Percentiles rank a stretch among this genome's conserved stretches.
These are phyloP conservation scores for Suillus discolor DNA, from an alignment of 768 basidiomycete species.

Conservation along the genomic window DNA sequence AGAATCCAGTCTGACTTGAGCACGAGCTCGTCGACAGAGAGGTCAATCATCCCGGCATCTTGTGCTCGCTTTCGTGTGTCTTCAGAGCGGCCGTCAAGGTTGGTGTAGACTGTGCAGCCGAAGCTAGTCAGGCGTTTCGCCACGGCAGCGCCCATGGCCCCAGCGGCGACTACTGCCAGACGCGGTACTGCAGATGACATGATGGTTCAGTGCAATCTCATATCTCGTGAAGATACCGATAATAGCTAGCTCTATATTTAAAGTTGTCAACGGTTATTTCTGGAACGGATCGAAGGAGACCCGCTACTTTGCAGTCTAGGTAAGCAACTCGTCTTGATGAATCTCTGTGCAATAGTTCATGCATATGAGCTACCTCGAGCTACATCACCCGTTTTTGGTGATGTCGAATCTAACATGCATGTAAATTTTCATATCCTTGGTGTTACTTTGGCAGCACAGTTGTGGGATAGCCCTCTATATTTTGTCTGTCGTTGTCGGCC, in stretches of 20 bases:
- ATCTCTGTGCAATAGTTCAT: not conserved
- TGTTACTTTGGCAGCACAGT: not conserved
- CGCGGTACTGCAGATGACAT: conserved; percentile 25
- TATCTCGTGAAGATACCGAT: not conserved
- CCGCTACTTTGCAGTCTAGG: not conserved
- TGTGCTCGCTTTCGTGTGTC: conserved; percentile 49
- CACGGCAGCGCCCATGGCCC: conserved; percentile 63
- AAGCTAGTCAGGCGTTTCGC: conserved; percentile 46
- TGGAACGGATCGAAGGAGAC: not conserved
- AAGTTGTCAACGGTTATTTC: not conserved
- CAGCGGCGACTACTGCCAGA: conserved; percentile 55
- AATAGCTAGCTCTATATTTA: not conserved
- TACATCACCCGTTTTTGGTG: not conserved
- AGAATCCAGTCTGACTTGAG: conserved; percentile 46
- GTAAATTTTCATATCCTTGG: not conserved
- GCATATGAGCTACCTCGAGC: not conserved
- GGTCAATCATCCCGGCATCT: conserved; percentile 52
- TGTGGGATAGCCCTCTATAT: not conserved
- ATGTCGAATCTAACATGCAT: too few relatives aligned
- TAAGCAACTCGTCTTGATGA: not conserved
- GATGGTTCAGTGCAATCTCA: not conserved
- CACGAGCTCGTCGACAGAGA: conserved; percentile 39
- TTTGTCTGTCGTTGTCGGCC: not conserved
- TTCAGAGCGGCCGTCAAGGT: conserved; percentile 54
- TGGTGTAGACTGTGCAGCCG: conserved; percentile 58